Conservation (phyloP, 768 basidiomycete genomes). For the Harrya chromipes region DNA sequence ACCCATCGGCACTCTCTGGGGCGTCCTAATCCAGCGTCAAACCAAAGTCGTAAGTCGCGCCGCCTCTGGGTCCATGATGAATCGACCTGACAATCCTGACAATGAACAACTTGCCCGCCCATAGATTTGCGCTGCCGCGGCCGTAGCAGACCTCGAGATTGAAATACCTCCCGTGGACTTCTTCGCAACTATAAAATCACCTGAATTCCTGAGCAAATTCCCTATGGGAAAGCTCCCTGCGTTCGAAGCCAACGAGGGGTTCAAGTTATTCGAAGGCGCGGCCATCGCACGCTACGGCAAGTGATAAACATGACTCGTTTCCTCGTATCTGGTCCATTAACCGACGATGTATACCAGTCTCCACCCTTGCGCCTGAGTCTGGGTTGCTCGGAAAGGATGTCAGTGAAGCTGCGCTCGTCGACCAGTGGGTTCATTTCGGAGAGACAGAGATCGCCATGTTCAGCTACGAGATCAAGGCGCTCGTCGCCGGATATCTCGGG, state of each 20-base stretch:
- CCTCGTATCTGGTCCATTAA: neutral
- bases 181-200: constrained; percentile 21
- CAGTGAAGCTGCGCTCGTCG: constrained; percentile 26
- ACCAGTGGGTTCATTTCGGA: constrained; percentile 32
- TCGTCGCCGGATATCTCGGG: constrained; percentile 18
- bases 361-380: constrained; percentile 25
- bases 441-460: constrained; percentile 24
- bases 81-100: neutral
- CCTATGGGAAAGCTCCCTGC: constrained; percentile 28
- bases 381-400: constrained; percentile 23
- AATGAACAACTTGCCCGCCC: neutral
- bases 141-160: constrained; percentile 24
- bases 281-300: constrained; percentile 29
- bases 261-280: constrained; percentile 28
- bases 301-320: neutral
- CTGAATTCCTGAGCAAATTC: constrained; percentile 30
- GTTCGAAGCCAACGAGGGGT: constrained; percentile 22
- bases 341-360: constrained; percentile 11
- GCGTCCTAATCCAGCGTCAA: constrained; percentile 23
- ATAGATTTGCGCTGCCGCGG: constrained; percentile 26
- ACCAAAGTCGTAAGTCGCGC: constrained; percentile 24
- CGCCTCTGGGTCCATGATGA: too few species aligned
- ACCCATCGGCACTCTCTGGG: constrained; percentile 27
- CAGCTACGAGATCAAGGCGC: constrained; percentile 20
- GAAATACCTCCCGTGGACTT: constrained; percentile 23